Conservation (phyloP, 1,284 basidiomycete genomes). For the Kalmanozyma brasiliensis region DNA sequence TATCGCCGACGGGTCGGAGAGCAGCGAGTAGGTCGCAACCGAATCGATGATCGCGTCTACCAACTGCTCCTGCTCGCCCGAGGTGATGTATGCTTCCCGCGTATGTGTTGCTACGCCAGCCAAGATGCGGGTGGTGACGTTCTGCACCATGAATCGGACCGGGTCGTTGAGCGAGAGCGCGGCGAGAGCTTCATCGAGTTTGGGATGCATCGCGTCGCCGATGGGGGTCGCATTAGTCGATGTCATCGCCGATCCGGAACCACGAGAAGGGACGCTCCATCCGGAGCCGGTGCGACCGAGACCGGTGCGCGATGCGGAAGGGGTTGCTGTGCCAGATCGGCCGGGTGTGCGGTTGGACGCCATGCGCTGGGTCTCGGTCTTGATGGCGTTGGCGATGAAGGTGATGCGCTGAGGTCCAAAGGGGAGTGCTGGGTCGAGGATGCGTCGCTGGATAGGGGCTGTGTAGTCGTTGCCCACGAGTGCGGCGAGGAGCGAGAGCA, state of each 20-base stretch:
- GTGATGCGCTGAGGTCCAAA: slow-evolving; percentile 37
- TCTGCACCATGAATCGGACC: slow-evolving; percentile 51
- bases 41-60: slow-evolving; percentile 57
- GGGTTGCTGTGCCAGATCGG: slow-evolving; percentile 34
- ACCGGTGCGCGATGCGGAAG: slow-evolving; percentile 21
- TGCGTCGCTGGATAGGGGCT: slow-evolving; percentile 33
- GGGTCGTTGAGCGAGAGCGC: slow-evolving; percentile 47
- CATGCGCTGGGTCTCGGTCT: slow-evolving; percentile 44
- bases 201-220: slow-evolving; percentile 32
- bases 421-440: slow-evolving; percentile 50
- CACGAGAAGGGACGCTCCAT: slow-evolving; percentile 25
- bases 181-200: slow-evolving; percentile 31
- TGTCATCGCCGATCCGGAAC: slow-evolving; percentile 22
- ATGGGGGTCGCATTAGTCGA: slow-evolving; percentile 51
- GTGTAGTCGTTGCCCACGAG: slow-evolving; percentile 62
- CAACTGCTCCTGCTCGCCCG: slow-evolving; percentile 43
- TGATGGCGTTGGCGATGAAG: slow-evolving; percentile 42
- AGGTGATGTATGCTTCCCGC: slow-evolving; percentile 36
- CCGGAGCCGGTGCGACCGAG: slow-evolving; percentile 21
- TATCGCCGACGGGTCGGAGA: slow-evolving; percentile 35
- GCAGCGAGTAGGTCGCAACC: slow-evolving; percentile 53
- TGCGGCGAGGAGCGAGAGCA: slow-evolving; percentile 57
- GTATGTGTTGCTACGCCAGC: slow-evolving; percentile 21
- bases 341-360: slow-evolving; percentile 15
- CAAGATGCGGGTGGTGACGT: slow-evolving; percentile 42